Evolutionary conservation across 768 basidiomycete genomes (phyloP), one percentile per base, ranked within the genome.

Genomic region (Pleurotus djamor): DNA sequence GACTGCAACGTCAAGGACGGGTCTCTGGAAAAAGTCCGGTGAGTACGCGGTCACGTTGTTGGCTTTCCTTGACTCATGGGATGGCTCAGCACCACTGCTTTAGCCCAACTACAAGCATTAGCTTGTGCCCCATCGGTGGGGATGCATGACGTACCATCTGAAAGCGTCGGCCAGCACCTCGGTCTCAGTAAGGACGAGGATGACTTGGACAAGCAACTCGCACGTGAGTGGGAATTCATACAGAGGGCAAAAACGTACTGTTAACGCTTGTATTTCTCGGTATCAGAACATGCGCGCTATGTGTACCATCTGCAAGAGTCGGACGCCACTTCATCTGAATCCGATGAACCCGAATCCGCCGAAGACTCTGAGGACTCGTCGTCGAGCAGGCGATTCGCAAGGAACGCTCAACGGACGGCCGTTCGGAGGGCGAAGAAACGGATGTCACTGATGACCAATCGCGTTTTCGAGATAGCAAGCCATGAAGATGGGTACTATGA

Each of bases 1-100:
- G 94, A 98, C 67, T 74, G 92, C 66, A 99, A 98, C 69, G 72
- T 88, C 60, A 84, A 82, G 62, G 90, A 96, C 64, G 84, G 84
- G 8, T 90, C 91, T 33, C 73, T 98, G 36, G 88, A 96, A 59
- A 80, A 79, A 65, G 88, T 96, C 57, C 83, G 89, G 88, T 92
- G 60, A 59, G 84, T 78, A 17, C 10, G 35, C n/a, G 21, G 21
- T 28, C 21, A 28, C 21, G 21, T 28, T n/a, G 21, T 38, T 41
- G 17, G 17, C 7, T 37, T 41, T 52, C 55, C 28, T 16, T 45
- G 34, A 37, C 48, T 36, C 32, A 28, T 21, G 13, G 60, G 54
- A 12, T 57, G 36, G 59, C 28, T 32, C 52, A 75, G 76, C 60
- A 66, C 64, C 35, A 71, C 70, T 48, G 80, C 79, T 37, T 65